phyloP scores from a whole-genome alignment of 495 filamentous ascomycete genomes.

The Tricharina praecox region DNA sequence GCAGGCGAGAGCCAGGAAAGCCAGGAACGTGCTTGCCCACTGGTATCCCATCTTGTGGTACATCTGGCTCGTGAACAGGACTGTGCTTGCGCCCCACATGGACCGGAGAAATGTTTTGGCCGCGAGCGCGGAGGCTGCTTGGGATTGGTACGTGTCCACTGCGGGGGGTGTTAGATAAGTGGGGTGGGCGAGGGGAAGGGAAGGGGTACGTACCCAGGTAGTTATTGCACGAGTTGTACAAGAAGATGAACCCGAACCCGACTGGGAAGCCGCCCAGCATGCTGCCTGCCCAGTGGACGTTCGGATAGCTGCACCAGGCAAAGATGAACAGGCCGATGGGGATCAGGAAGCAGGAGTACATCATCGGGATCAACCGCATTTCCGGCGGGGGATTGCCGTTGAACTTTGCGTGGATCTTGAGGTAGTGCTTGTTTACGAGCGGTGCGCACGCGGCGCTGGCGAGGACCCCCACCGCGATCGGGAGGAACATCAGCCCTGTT shows the following conservation, averaged over 20 bases:
- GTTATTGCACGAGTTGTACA: constrained; percentile 75
- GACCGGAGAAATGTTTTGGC: constrained; percentile 66
- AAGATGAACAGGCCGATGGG: constrained; percentile 69
- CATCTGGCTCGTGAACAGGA: constrained; percentile 71
- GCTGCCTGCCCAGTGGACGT: constrained; percentile 52
- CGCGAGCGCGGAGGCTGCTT: constrained; percentile 71
- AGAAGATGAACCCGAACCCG: constrained; percentile 72
- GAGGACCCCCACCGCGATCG: constrained; percentile 51
- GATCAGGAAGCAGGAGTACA: constrained; percentile 65
- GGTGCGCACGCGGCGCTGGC: constrained; percentile 48
- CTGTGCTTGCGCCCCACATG: constrained; percentile 59
- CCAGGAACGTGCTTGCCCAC: constrained; percentile 57
- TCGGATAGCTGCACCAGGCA: constrained; percentile 59
- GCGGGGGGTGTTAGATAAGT: constrained; percentile 15
- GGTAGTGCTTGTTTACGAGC: constrained; percentile 59
- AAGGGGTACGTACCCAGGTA: constrained; percentile 37
- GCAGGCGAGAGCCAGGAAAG: constrained; percentile 53
- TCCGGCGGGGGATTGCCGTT: constrained; percentile 59
- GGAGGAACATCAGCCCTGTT: constrained; percentile 71
- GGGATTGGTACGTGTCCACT: constrained; percentile 70
- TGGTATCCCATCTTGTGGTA: constrained; percentile 52
- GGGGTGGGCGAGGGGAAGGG: neutral
- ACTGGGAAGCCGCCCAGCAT: constrained; percentile 57
- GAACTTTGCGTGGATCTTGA: constrained; percentile 40
- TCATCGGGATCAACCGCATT: constrained; percentile 65